phyloP scores from a whole-genome alignment of 371 early-diverging fungal species.

The Phascolomyces articulosus region DNA sequence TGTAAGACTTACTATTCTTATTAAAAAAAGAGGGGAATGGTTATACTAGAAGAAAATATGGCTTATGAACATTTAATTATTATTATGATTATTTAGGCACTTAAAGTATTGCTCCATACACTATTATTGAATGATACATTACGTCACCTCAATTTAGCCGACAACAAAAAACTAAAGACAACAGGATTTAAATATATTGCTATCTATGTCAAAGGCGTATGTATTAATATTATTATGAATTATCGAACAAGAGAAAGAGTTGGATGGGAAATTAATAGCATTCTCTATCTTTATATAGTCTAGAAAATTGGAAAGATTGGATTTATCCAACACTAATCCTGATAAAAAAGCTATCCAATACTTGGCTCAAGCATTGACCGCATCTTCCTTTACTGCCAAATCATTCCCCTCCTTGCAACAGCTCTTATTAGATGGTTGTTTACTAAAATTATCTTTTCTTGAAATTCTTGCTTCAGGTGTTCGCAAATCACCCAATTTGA shows the following conservation, averaged over 20 bases:
- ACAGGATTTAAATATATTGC: constrained; percentile 70
- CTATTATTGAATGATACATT: constrained; percentile 57
- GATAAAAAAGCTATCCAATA: constrained; percentile 63
- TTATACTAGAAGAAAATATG: too few species aligned
- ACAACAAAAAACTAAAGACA: constrained; percentile 58
- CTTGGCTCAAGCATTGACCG: constrained; percentile 51
- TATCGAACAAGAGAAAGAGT: not conserved
- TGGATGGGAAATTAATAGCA: not conserved
- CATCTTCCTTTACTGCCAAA: not conserved
- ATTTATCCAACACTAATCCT: constrained; percentile 36
- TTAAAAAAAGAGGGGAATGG: not conserved
- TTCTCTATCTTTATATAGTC: constrained; percentile 18
- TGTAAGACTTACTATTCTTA: constrained; percentile 25
- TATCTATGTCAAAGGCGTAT: constrained; percentile 67
- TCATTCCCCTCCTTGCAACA: constrained; percentile 45
- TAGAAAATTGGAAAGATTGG: constrained; percentile 24
- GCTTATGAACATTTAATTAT: too few species aligned
- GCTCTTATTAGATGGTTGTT: constrained; percentile 63
- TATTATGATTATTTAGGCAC: constrained; percentile 33
- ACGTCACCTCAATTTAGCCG: constrained; percentile 52
- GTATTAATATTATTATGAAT: not conserved
- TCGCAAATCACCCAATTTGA: constrained; percentile 49
- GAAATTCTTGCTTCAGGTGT: constrained; percentile 59
- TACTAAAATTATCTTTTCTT: constrained; percentile 49
- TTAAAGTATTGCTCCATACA: constrained; percentile 66